Evolutionary conservation across 2,329 filamentous ascomycete genomes (phyloP), one percentile per base, ranked within the genome.

Genomic region (Tolypocladium cylindrosporum): DNA sequence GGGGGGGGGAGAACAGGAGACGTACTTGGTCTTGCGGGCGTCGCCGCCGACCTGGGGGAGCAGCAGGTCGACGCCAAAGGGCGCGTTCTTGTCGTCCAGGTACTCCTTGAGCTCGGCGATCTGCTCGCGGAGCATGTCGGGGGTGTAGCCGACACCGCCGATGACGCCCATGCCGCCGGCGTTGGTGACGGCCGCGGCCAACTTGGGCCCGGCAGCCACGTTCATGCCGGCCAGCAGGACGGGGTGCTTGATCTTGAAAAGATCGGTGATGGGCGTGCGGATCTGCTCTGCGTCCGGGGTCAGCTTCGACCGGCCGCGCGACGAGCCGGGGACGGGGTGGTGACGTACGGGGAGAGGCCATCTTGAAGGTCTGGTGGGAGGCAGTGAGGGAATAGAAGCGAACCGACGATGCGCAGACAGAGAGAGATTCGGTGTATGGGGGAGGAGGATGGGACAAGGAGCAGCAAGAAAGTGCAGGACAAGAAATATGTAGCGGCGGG

Each of bases 151-250:
- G 67, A 93, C 88, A 73, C 94, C 94, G 65, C 94, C 94, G 67
- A 99, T 93, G 68, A 99, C 94, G 77, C 94, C 94, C 61, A 99
- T 82, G 69, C 94, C 94, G 65, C 94, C 94, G 56, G 94, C 94
- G 75, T 99, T 97, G 66, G 93, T 95, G 67, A 99, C 94, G 48
- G 94, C 94, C 40, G 94, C 94, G 56, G 94, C 94, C 69, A 99
- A 87, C 82, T 91, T 95, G 58, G 94, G 94, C 55, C 94, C 94
- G 60, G 94, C 94, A 58, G 94, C 94, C 63, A 97, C 94, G 82
- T 99, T 97, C 94, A 99, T 99, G 74, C 94, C 94, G 67, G 94
- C 94, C 62, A 99, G 87, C 69, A 99, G 80, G 71, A 99, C 81
- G 59, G 94, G 94, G 78, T 99, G 94, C 74, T 96, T 90, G 84